Conservation (phyloP, 2,329 filamentous ascomycete genomes). For the Fusarium sp. region DNA sequence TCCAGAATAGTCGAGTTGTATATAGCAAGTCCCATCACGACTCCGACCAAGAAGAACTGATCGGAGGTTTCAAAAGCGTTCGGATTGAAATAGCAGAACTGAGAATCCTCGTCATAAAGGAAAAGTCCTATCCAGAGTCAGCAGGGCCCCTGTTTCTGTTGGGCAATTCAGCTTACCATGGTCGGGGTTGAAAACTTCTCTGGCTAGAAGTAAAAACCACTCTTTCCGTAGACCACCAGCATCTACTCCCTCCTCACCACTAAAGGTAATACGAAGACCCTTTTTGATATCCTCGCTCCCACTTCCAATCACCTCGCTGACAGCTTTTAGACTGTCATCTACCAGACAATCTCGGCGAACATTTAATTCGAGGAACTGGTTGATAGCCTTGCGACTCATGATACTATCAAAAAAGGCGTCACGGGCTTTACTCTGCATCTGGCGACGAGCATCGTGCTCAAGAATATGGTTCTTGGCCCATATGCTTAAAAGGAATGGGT, state of each 20-base stretch:
- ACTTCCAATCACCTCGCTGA: constrained; percentile 85
- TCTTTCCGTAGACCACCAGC: constrained; percentile 91
- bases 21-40: constrained; percentile 87
- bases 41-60: constrained; percentile 90
- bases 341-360: constrained; percentile 87
- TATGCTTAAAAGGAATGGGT: constrained; percentile 90
- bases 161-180: constrained; percentile 71
- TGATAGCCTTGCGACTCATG: constrained; percentile 76
- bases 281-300: constrained; percentile 91
- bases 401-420: constrained; percentile 94
- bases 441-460: constrained; percentile 85
- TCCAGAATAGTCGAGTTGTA: constrained; percentile 96
- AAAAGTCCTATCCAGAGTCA: constrained; percentile 75
- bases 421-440: constrained; percentile 89
- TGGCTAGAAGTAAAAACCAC: constrained; percentile 89
- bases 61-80: constrained; percentile 90
- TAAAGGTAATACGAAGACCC: constrained; percentile 84
- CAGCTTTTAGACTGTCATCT: constrained; percentile 85
- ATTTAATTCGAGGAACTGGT: constrained; percentile 80
- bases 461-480: constrained; percentile 92
- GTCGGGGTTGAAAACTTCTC: constrained; percentile 90
- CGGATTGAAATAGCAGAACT: constrained; percentile 93
- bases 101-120: constrained; percentile 89
- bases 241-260: constrained; percentile 90
- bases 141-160: constrained; percentile 14